Conservation (phyloP, 495 filamentous ascomycete genomes). For the Aspergillus sparsus region DNA sequence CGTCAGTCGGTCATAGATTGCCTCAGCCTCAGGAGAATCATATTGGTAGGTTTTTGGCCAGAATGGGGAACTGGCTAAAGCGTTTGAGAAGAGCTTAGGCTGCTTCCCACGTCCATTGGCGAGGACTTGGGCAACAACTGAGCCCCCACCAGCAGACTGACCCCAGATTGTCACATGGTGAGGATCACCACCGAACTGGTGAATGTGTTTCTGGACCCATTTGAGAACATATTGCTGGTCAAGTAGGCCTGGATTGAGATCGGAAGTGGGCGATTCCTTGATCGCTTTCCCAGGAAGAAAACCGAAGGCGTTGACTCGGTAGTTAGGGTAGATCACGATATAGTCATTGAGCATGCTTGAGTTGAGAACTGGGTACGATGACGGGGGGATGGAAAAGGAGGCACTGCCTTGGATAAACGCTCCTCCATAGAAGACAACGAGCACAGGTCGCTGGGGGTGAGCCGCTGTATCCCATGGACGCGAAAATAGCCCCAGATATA, state of each 20-base stretch:
- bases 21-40: constrained; percentile 50
- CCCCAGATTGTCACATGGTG: constrained; percentile 54
- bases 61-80: constrained; percentile 61
- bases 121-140: constrained; percentile 57
- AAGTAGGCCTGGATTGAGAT: constrained; percentile 51
- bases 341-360: constrained; percentile 48
- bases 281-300: constrained; percentile 57
- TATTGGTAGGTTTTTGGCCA: constrained; percentile 61
- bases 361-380: constrained; percentile 58
- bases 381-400: constrained; percentile 53
- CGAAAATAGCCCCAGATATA: constrained; percentile 61
- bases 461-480: constrained; percentile 48
- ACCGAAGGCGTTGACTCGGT: constrained; percentile 60
- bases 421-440: constrained; percentile 63
- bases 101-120: constrained; percentile 41
- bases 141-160: constrained; percentile 57
- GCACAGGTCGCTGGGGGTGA: constrained; percentile 50
- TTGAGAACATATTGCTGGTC: constrained; percentile 53
- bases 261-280: constrained; percentile 45
- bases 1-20: constrained; percentile 46
- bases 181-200: constrained; percentile 53
- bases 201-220: constrained; percentile 57
- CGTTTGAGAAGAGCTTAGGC: constrained; percentile 49
- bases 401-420: constrained; percentile 61
- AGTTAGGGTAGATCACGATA: constrained; percentile 55